These are phyloP conservation scores for Amborella trichopoda DNA, from an alignment of 164 flowering plant genomes.

Conservation along the genomic window DNA sequence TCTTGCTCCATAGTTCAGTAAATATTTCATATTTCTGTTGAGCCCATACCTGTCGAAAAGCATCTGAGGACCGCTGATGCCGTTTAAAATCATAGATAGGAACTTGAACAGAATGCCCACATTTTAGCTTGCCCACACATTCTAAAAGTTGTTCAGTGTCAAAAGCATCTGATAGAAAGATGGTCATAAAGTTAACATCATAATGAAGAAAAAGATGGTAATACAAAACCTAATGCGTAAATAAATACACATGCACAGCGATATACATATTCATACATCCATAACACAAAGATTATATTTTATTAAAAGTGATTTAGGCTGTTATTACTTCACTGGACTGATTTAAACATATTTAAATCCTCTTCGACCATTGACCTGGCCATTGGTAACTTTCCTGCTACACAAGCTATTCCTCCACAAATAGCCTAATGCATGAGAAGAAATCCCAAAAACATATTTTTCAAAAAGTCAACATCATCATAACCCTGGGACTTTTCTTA, in stretches of 20 bases:
- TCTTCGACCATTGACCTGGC: too few species aligned
- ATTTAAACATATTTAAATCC: background rate
- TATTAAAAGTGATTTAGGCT: too few species aligned
- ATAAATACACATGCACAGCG: background rate
- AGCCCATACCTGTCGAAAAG: slow-evolving; percentile 74
- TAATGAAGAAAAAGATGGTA: background rate
- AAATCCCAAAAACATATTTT: too few species aligned
- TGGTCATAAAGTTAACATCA: background rate
- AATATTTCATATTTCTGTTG: too few species aligned
- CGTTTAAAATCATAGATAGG: slow-evolving; percentile 90
- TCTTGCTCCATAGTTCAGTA: too few species aligned
- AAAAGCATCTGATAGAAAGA: slow-evolving; percentile 65
- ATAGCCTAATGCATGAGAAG: too few species aligned
- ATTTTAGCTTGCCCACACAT: slow-evolving; percentile 52
- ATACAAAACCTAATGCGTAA: background rate
- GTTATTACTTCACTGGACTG: background rate
- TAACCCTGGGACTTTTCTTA: too few species aligned
- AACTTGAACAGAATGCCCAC: slow-evolving; percentile 72
- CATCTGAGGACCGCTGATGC: slow-evolving; percentile 67
- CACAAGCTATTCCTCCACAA: too few species aligned
- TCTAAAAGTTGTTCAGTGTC: slow-evolving; percentile 90
- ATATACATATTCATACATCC: background rate
- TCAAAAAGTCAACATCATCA: too few species aligned
- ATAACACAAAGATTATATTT: background rate
- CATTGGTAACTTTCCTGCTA: too few species aligned